A percentile compares a stretch with the other conserved stretches of the same genome.
Evolutionary conservation across 805 yeast genomes (phyloP).

Genomic region (Metschnikowia lochheadii): DNA sequence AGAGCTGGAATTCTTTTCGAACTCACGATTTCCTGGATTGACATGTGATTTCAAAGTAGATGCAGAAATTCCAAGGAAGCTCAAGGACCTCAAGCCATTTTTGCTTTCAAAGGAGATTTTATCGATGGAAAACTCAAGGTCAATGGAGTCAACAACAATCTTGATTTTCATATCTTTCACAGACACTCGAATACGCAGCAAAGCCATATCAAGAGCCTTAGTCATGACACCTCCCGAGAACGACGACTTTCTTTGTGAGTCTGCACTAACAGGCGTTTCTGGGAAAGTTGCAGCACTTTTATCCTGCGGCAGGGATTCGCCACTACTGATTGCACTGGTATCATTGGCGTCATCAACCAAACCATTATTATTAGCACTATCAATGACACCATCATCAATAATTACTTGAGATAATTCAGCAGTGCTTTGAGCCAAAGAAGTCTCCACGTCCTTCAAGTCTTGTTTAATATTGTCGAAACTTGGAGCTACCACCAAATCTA

Average conservation of each 20-base stretch:
- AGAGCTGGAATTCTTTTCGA: neutral
- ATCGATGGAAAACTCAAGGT: slow-evolving; percentile 32
- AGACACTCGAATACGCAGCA: slow-evolving; percentile 55
- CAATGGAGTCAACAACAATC: slow-evolving; percentile 43
- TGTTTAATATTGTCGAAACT: slow-evolving; percentile 26
- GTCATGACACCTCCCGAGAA: slow-evolving; percentile 55
- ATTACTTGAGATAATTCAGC: slow-evolving; percentile 66
- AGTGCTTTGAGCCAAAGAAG: slow-evolving; percentile 66
- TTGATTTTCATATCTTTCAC: slow-evolving; percentile 45
- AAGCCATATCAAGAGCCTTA: slow-evolving; percentile 62
- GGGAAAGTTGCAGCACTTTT: neutral
- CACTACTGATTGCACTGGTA: neutral
- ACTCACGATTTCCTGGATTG: slow-evolving; percentile 24
- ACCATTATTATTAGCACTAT: slow-evolving; percentile 20
- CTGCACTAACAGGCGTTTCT: neutral
- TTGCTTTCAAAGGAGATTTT: slow-evolving; percentile 33
- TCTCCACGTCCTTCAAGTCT: slow-evolving; percentile 32
- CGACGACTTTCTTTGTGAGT: slow-evolving; percentile 1
- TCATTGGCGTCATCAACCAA: neutral
- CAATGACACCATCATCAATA: slow-evolving; percentile 26
- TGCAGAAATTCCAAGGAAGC: slow-evolving; percentile 33
- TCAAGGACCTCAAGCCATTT: slow-evolving; percentile 45
- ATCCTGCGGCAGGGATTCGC: neutral
- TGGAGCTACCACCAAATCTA: slow-evolving; percentile 43
- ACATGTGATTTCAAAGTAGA: slow-evolving; percentile 15